Percentiles rank a stretch among this genome's conserved stretches.
Evolutionary conservation across 352 stramenopile species (phyloP).

Genomic region (Phytophthora tubulina): DNA sequence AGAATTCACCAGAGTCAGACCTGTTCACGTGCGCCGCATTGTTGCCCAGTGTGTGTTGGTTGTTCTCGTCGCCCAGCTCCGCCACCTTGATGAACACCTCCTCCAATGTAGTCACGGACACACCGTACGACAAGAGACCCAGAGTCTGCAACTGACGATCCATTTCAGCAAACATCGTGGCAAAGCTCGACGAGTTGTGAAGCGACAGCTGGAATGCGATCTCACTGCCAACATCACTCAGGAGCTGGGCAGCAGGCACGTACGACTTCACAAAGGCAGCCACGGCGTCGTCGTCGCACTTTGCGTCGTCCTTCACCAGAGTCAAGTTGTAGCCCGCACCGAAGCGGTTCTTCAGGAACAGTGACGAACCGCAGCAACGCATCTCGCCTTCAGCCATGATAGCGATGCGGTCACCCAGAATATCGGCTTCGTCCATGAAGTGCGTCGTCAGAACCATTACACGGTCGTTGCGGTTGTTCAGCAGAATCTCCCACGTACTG

Average conservation of each 20-base stretch:
- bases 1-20: background rate
- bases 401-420: constrained; percentile 81
- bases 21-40: background rate
- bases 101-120: constrained; percentile 87
- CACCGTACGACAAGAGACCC: constrained; percentile 52
- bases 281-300: constrained; percentile 34
- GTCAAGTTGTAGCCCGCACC: constrained; percentile 74
- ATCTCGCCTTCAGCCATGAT: constrained; percentile 85
- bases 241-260: constrained; percentile 46
- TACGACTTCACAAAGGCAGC: constrained; percentile 35
- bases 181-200: constrained; percentile 50
- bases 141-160: constrained; percentile 51
- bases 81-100: constrained; percentile 84
- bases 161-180: constrained; percentile 63
- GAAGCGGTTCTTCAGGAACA: constrained; percentile 81
- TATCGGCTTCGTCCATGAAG: constrained; percentile 94
- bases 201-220: constrained; percentile 74
- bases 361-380: constrained; percentile 69
- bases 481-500: constrained; percentile 91
- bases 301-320: constrained; percentile 57
- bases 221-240: constrained; percentile 80
- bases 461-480: constrained; percentile 60
- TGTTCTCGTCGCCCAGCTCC: constrained; percentile 42
- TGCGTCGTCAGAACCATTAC: constrained; percentile 94
- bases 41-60: constrained; percentile 48